These are phyloP conservation scores for Ustilago shanxiensis DNA, from an alignment of 1,284 basidiomycete genomes.

Conservation along the genomic window DNA sequence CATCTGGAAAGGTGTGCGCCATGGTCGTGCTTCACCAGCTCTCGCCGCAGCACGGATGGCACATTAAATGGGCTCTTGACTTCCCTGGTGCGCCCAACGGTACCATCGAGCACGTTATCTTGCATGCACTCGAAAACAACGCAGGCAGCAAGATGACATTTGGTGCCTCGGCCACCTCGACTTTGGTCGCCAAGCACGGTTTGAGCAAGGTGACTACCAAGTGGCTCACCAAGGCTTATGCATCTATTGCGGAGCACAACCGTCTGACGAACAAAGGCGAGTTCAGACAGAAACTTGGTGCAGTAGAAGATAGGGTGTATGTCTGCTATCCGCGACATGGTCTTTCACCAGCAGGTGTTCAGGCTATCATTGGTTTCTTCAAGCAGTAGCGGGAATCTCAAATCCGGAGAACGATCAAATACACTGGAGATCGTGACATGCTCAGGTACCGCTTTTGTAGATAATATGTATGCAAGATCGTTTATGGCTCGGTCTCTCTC, in stretches of 20 bases:
- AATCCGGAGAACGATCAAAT: constrained; percentile 3
- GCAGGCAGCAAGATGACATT: constrained; percentile 73
- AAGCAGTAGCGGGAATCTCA: constrained; percentile 34
- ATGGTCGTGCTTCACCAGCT: constrained; percentile 76
- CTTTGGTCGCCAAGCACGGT: constrained; percentile 56
- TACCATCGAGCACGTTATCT: constrained; percentile 73
- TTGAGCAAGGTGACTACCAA: constrained; percentile 58
- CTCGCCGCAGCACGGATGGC: constrained; percentile 74
- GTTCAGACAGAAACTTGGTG: constrained; percentile 66
- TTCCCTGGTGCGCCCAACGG: constrained; percentile 75
- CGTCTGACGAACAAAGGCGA: constrained; percentile 62
- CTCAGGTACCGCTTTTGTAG: not conserved
- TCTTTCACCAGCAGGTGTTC: constrained; percentile 58
- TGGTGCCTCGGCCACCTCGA: constrained; percentile 61
- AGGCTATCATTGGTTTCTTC: constrained; percentile 64
- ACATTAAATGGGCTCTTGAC: constrained; percentile 76
- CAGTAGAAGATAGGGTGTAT: constrained; percentile 56
- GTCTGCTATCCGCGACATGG: constrained; percentile 63
- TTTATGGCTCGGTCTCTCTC: not conserved
- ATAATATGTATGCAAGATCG: constrained; percentile 5
- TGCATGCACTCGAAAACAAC: constrained; percentile 73
- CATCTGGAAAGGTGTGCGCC: constrained; percentile 71
- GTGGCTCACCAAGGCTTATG: constrained; percentile 58
- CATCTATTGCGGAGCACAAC: constrained; percentile 52
- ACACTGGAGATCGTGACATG: constrained; percentile 5